These are phyloP conservation scores for Zygoascus tannicola DNA, from an alignment of 805 yeast genomes.

Conservation along the genomic window DNA sequence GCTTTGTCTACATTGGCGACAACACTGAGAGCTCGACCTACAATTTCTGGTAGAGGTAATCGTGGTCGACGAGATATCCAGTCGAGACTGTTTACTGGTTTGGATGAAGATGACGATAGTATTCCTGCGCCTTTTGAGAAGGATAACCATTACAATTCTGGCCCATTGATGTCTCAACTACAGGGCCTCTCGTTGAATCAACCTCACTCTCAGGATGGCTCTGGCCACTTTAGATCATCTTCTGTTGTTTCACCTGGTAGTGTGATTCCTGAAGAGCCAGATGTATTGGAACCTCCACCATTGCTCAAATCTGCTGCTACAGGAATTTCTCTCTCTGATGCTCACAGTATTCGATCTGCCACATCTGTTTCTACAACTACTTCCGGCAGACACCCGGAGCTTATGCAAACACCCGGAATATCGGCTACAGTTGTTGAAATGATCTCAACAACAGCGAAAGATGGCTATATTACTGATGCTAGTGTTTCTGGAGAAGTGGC, in stretches of 20 bases:
- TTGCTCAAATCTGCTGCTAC: slow-evolving; percentile 17
- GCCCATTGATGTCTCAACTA: slow-evolving; percentile 12
- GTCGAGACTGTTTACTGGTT: slow-evolving; percentile 22
- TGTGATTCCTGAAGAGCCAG: not conserved
- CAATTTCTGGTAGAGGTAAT: slow-evolving; percentile 20
- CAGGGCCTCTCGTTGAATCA: slow-evolving; percentile 9
- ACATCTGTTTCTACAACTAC: slow-evolving; percentile 6
- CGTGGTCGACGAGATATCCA: slow-evolving; percentile 27
- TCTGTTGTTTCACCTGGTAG: not conserved
- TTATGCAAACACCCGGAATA: slow-evolving; percentile 29
- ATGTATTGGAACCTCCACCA: slow-evolving; percentile 10
- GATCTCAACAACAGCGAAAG: slow-evolving; percentile 61
- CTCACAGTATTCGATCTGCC: slow-evolving; percentile 3
- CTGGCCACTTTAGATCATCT: not conserved
- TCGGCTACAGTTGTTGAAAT: slow-evolving; percentile 84
- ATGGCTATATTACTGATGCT: slow-evolving; percentile 51
- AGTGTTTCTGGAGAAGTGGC: slow-evolving; percentile 82
- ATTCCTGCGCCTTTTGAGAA: slow-evolving; percentile 6
- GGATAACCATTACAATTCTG: not conserved
- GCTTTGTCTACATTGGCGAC: slow-evolving; percentile 27
- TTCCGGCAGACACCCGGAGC: slow-evolving; percentile 21
- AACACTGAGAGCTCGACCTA: slow-evolving; percentile 23
- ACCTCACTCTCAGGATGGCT: not conserved
- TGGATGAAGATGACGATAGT: slow-evolving; percentile 20
- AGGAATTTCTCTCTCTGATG: slow-evolving; percentile 1